Percentiles rank a stretch among this genome's conserved stretches.
phyloP scores from a whole-genome alignment of 2,329 filamentous ascomycete species.

The Cercospora zeae-maydis region DNA sequence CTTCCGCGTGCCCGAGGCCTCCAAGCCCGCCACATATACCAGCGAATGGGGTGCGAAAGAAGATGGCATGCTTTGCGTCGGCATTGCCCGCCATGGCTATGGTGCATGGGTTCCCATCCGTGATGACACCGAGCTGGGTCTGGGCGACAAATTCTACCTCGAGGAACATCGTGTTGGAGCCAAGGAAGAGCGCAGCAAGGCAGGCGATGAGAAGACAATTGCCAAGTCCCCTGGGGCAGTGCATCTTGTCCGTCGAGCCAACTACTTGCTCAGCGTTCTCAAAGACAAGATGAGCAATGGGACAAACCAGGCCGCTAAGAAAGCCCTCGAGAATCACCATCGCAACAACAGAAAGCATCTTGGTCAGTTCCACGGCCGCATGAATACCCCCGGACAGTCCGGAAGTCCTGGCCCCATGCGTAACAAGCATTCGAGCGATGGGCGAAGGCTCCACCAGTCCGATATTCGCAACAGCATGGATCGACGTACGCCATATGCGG shows the following conservation, averaged over 20 bases:
- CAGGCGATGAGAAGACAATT: slow-evolving; percentile 62
- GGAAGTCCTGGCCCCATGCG: slow-evolving; percentile 65
- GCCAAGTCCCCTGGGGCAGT: slow-evolving; percentile 95
- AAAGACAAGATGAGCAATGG: slow-evolving; percentile 68
- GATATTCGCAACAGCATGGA: slow-evolving; percentile 38
- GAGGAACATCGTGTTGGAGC: slow-evolving; percentile 98
- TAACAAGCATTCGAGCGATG: slow-evolving; percentile 37
- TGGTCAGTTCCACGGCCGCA: slow-evolving; percentile 53
- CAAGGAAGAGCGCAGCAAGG: slow-evolving; percentile 84
- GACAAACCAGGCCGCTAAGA: slow-evolving; percentile 70
- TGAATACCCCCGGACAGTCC: slow-evolving; percentile 58
- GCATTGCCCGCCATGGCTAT: slow-evolving; percentile 89
- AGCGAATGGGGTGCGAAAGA: slow-evolving; percentile 90
- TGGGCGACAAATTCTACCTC: slow-evolving; percentile 88
- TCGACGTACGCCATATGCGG: slow-evolving; percentile 38
- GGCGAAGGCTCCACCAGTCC: slow-evolving; percentile 31
- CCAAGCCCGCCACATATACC: slow-evolving; percentile 85
- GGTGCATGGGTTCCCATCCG: slow-evolving; percentile 94
- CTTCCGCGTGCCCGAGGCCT: slow-evolving; percentile 86
- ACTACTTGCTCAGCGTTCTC: slow-evolving; percentile 92
- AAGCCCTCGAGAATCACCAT: slow-evolving; percentile 85
- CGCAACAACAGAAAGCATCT: slow-evolving; percentile 83
- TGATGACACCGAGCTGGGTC: slow-evolving; percentile 80
- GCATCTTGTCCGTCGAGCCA: slow-evolving; percentile 87
- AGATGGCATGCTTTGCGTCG: slow-evolving; percentile 94